phyloP scores from a whole-genome alignment of 805 yeast species.

The Zygosaccharomyces bailii region DNA sequence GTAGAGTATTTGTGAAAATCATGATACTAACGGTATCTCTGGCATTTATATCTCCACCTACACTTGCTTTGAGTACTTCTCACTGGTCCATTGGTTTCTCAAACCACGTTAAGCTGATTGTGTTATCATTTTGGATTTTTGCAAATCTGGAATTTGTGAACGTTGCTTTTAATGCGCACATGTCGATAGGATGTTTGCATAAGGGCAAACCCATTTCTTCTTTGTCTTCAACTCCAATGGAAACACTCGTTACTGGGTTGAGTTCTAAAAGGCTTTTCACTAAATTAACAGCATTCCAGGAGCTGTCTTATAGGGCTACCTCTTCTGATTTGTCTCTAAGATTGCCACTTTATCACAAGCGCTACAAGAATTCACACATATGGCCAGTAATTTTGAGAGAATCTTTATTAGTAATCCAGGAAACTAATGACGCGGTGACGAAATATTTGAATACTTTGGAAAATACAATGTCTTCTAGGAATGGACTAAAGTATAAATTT shows the following conservation, averaged over 20 bases:
- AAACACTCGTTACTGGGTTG: slow-evolving; percentile 62
- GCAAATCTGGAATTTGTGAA: slow-evolving; percentile 53
- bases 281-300: slow-evolving; percentile 70
- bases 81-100: slow-evolving; percentile 34
- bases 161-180: slow-evolving; percentile 58
- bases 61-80: slow-evolving; percentile 39
- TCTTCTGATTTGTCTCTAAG: slow-evolving; percentile 47
- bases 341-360: slow-evolving; percentile 50
- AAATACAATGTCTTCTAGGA: slow-evolving; percentile 16
- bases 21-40: slow-evolving; percentile 24
- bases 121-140: slow-evolving; percentile 39
- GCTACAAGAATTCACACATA: slow-evolving; percentile 42
- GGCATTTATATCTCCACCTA: slow-evolving; percentile 40
- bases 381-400: slow-evolving; percentile 64
- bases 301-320: slow-evolving; percentile 61
- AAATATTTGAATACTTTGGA: slow-evolving; percentile 24
- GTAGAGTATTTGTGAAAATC: slow-evolving; percentile 38
- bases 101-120: slow-evolving; percentile 33
- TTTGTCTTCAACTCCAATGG: slow-evolving; percentile 55
- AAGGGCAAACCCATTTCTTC: slow-evolving; percentile 58
- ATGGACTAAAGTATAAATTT: slow-evolving; percentile 9
- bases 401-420: slow-evolving; percentile 52
- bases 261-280: slow-evolving; percentile 48
- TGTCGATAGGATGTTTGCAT: slow-evolving; percentile 69
- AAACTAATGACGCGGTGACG: slow-evolving; percentile 41